Percentiles rank a stretch among this genome's conserved stretches.
Evolutionary conservation across 2,329 filamentous ascomycete species (phyloP).

Genomic region (Penicillium sp.): DNA sequence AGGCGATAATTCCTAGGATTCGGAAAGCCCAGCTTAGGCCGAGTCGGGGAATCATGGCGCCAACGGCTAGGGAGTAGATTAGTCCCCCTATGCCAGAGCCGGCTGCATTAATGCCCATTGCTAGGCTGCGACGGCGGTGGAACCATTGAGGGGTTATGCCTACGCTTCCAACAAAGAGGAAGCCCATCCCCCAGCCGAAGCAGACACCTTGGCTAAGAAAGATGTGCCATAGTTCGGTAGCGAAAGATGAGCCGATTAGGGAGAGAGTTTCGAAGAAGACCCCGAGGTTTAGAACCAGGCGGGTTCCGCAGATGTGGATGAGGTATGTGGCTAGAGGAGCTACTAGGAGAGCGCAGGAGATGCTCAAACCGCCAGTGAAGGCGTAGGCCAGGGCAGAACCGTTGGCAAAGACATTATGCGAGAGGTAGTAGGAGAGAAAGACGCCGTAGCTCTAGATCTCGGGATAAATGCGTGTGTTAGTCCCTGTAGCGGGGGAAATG

Average conservation of each 20-base stretch:
- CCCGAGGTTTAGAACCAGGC: constrained; percentile 48
- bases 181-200: constrained; percentile 57
- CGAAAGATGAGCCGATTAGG: constrained; percentile 51
- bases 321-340: constrained; percentile 49
- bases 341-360: constrained; percentile 50
- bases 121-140: constrained; percentile 47
- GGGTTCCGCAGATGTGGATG: constrained; percentile 47
- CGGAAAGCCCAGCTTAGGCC: constrained; percentile 55
- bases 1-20: constrained; percentile 50
- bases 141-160: constrained; percentile 57
- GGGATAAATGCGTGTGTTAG: background rate
- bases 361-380: constrained; percentile 53
- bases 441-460: constrained; percentile 43
- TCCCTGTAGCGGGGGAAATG: too few relatives aligned
- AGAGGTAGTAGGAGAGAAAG: constrained; percentile 53
- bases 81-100: constrained; percentile 54
- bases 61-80: constrained; percentile 50
- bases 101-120: constrained; percentile 52
- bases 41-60: constrained; percentile 49
- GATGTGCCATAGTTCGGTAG: constrained; percentile 50
- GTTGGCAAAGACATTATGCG: constrained; percentile 47
- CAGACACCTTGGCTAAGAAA: constrained; percentile 54
- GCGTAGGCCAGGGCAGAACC: constrained; percentile 51
- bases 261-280: constrained; percentile 47
- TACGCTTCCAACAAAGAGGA: constrained; percentile 51